Conservation (phyloP, 1,139 yeast genomes). For the Candida glucosophila region DNA sequence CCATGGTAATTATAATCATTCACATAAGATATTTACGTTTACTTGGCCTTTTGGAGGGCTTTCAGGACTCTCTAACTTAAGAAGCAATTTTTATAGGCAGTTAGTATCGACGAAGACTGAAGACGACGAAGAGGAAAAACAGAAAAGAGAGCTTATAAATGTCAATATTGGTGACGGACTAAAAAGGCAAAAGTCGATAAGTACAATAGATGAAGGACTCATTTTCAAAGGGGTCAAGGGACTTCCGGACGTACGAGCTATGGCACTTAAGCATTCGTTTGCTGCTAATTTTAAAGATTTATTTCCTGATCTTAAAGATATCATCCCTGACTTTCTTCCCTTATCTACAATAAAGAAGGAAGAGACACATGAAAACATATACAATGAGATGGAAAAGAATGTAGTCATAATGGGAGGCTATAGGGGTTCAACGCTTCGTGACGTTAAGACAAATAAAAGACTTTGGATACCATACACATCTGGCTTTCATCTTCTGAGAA, state of each 20-base stretch:
- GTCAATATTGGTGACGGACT: constrained; percentile 41
- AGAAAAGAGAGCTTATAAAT: too few species aligned
- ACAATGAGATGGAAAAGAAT: constrained; percentile 56
- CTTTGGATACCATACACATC: constrained; percentile 88
- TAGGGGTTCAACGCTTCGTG: constrained; percentile 75
- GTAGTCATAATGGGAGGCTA: constrained; percentile 80
- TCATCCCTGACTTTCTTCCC: constrained; percentile 3
- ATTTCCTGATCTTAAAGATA: constrained; percentile 22
- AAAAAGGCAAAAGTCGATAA: constrained; percentile 47
- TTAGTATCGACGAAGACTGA: constrained; percentile 14
- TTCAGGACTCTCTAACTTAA: constrained; percentile 20
- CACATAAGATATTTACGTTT: constrained; percentile 31
- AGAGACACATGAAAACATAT: constrained; percentile 22
- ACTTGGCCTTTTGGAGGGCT: constrained; percentile 32
- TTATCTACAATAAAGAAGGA: constrained; percentile 11
- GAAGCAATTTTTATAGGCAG: constrained; percentile 17
- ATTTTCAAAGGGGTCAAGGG: constrained; percentile 49
- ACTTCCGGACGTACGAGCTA: constrained; percentile 55
- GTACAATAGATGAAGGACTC: constrained; percentile 57
- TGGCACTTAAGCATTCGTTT: constrained; percentile 61
- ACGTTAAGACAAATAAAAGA: constrained; percentile 51
- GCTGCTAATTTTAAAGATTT: constrained; percentile 40
- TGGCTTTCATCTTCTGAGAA: constrained; percentile 65
- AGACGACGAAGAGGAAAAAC: constrained; percentile 1
- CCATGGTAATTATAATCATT: constrained; percentile 10